Base-by-base conservation (phyloP, 1,284 basidiomycete species). In the Ganoderma meredithae region DNA sequence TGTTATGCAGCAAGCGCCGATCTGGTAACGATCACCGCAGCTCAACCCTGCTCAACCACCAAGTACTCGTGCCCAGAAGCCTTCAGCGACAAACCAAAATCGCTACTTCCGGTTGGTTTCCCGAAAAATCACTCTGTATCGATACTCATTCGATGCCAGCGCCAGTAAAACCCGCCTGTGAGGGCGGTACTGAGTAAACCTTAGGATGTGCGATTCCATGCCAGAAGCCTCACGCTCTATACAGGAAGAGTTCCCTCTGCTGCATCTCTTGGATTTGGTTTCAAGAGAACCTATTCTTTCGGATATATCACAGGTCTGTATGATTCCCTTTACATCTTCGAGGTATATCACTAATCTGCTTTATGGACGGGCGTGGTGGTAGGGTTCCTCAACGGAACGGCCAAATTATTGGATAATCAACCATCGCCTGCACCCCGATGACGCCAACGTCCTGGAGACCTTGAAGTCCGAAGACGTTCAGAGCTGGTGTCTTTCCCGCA, bases 401-500 rank as follows among this genome's bases (percentile, higher is more conserved):
- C 25, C 52, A 31, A 31, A 25, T 27, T 53, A 25, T 9, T 53
- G 27, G 25, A 31, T 15, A 13, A 53, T 53, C 15, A 13, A 25
- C 12, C 52, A 25, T 31, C 52, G 12, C 25, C 52, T 53, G 13
- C 13, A 53, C 27, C 25, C 52, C 25, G 25, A 53, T 31, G 52
- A 53, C 27, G 52, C 52, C 13, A 31, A 25, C 25, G 27, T 31
- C 52, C 52, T 53, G 13, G 8, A 15, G 1, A 31, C 52, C 25
- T 53, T 53, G 52, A 53, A 31, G 27, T 5, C 52, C 8, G 52
- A 53, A 53, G 52, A 53, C 4, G 52, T 53, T 13, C 52, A 53
- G 52, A 31, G 9, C 52, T 53, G 52, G 52, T 53, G 52, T 53
- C 52, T 53, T 25, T 53, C 52, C 27, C 22, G 52, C 13, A 53